Evolutionary conservation across 768 basidiomycete genomes (phyloP).

Genomic region (Trametes villosa): DNA sequence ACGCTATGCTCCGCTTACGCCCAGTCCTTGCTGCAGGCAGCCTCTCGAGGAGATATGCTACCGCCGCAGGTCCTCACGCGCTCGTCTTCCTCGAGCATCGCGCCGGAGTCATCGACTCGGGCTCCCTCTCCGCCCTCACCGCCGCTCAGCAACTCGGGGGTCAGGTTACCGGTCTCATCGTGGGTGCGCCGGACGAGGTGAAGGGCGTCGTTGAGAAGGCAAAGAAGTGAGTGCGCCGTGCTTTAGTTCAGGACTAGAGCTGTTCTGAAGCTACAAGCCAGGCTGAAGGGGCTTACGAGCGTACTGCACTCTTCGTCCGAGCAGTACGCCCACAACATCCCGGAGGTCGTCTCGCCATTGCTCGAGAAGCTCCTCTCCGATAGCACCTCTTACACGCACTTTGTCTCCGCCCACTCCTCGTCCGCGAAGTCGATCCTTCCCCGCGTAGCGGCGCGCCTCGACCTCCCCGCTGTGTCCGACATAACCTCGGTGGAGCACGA

Average conservation of each 20-base stretch:
- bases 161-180: slow-evolving; percentile 76
- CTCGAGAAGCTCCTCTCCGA: slow-evolving; percentile 73
- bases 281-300: slow-evolving; percentile 68
- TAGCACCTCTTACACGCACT: slow-evolving; percentile 77
- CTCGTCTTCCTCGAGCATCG: slow-evolving; percentile 92
- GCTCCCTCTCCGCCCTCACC: slow-evolving; percentile 87
- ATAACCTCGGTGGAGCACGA: slow-evolving; percentile 84
- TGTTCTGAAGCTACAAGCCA: slow-evolving; percentile 33
- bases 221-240: slow-evolving; percentile 65
- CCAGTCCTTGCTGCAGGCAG: background rate
- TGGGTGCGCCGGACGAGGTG: slow-evolving; percentile 73
- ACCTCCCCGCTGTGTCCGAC: slow-evolving; percentile 90
- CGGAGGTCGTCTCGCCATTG: slow-evolving; percentile 83
- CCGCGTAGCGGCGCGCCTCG: slow-evolving; percentile 87
- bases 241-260: background rate
- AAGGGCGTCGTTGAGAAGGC: slow-evolving; percentile 68
- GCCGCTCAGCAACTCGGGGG: slow-evolving; percentile 89
- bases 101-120: slow-evolving; percentile 78
- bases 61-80: slow-evolving; percentile 65
- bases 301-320: slow-evolving; percentile 73
- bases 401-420: slow-evolving; percentile 91
- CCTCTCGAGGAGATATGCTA: slow-evolving; percentile 56
- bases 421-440: slow-evolving; percentile 92
- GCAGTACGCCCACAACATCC: slow-evolving; percentile 68
- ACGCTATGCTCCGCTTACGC: slow-evolving; percentile 21